Evolutionary conservation across 441 rosid species (phyloP).

Genomic region (Omphalea diandra): DNA sequence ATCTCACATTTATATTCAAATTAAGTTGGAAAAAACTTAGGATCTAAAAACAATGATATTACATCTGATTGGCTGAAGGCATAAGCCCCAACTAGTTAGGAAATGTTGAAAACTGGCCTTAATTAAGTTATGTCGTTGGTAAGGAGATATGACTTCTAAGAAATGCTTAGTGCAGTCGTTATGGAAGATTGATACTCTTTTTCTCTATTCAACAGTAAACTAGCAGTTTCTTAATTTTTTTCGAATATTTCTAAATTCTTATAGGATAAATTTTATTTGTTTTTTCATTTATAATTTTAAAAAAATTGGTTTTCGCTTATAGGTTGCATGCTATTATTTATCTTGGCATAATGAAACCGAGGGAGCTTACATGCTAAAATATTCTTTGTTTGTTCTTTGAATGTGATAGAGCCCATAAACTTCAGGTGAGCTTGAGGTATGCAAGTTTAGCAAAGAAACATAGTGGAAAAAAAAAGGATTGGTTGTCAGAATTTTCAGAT

Average conservation of each 20-base stretch:
- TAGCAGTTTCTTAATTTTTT: background rate
- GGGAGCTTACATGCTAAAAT: background rate
- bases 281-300: background rate
- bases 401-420: slow-evolving; percentile 1
- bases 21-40: background rate
- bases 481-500: too few species aligned
- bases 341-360: background rate
- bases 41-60: slow-evolving; percentile 2
- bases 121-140: background rate
- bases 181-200: background rate
- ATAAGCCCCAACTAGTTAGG: background rate
- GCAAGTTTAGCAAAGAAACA: background rate
- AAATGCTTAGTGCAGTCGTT: background rate
- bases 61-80: background rate
- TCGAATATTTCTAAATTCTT: background rate
- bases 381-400: background rate
- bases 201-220: background rate
- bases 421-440: background rate
- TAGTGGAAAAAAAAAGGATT: too few species aligned
- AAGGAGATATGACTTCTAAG: background rate
- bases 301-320: background rate
- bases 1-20: slow-evolving; percentile 7
- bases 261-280: background rate
- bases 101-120: background rate
- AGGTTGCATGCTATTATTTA: background rate